A percentile compares a stretch with the other conserved stretches of the same genome.
Conservation (phyloP, 768 basidiomycete species). For the Phlegmacium glaucopus region DNA sequence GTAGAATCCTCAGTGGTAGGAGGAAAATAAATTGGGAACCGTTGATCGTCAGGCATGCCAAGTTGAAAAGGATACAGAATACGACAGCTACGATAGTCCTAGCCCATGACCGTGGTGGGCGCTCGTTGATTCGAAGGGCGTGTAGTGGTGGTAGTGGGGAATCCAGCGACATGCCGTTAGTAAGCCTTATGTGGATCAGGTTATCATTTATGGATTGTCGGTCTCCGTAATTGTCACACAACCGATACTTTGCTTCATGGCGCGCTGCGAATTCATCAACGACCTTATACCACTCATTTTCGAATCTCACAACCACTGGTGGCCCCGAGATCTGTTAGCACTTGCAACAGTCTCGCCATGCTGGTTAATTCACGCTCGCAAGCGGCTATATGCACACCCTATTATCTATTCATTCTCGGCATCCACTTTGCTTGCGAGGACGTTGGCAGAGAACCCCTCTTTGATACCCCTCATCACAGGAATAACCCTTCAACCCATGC, state of each 20-base stretch:
- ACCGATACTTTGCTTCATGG: too few species aligned
- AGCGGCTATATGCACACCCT: slow-evolving; percentile 43
- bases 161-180: slow-evolving; percentile 1
- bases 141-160: slow-evolving; percentile 20
- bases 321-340: slow-evolving; percentile 45
- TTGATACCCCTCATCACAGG: slow-evolving; percentile 36
- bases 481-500: slow-evolving; percentile 38
- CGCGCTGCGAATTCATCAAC: slow-evolving; percentile 34
- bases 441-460: slow-evolving; percentile 34
- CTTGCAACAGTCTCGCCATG: slow-evolving; percentile 48
- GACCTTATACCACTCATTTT: slow-evolving; percentile 54
- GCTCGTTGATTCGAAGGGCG: slow-evolving; percentile 48
- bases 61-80: slow-evolving; percentile 56
- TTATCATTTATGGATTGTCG: too few species aligned
- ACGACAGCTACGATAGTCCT: slow-evolving; percentile 46
- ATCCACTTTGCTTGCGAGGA: slow-evolving; percentile 38
- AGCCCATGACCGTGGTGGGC: slow-evolving; percentile 52
- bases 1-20: slow-evolving; percentile 62
- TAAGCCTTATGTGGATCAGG: too few species aligned
- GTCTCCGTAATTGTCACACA: too few species aligned
- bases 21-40: slow-evolving; percentile 69
- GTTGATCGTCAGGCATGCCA: slow-evolving; percentile 68
- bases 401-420: slow-evolving; percentile 37
- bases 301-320: slow-evolving; percentile 46
- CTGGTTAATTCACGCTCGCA: slow-evolving; percentile 43